A percentile compares a stretch with the other conserved stretches of the same genome.
Evolutionary conservation across 2,329 filamentous ascomycete species (phyloP).

Genomic region (Colletotrichum plurivorum): DNA sequence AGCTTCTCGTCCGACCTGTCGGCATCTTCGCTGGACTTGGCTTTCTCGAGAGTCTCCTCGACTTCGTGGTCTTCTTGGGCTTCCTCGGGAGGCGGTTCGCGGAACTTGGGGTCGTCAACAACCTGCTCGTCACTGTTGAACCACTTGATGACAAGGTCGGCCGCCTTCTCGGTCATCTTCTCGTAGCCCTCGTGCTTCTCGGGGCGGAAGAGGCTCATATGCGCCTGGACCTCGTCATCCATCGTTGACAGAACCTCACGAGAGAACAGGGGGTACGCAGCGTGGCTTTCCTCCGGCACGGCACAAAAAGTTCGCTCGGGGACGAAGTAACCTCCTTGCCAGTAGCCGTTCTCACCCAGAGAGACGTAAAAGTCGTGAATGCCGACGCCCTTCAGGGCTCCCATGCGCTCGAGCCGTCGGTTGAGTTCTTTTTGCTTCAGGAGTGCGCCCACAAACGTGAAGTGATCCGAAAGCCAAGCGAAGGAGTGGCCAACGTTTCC

Average conservation of each 20-base stretch:
- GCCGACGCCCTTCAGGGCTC: constrained; percentile 73
- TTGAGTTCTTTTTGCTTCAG: constrained; percentile 81
- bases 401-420: constrained; percentile 75
- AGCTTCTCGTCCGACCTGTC: constrained; percentile 42
- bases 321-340: constrained; percentile 71
- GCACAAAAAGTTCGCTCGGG: constrained; percentile 86
- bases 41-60: constrained; percentile 50
- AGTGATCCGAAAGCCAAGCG: constrained; percentile 84
- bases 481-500: constrained; percentile 77
- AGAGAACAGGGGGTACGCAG: constrained; percentile 59
- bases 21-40: constrained; percentile 44
- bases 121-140: constrained; percentile 61
- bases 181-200: constrained; percentile 75
- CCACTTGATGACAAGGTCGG: constrained; percentile 71
- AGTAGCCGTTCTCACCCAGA: constrained; percentile 79
- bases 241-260: constrained; percentile 74
- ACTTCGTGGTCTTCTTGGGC: constrained; percentile 47
- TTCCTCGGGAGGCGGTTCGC: constrained; percentile 55
- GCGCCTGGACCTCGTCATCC: constrained; percentile 80
- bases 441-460: constrained; percentile 87
- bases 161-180: constrained; percentile 71
- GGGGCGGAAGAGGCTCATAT: constrained; percentile 76
- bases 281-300: constrained; percentile 68
- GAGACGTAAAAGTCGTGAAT: constrained; percentile 84
- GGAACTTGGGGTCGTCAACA: constrained; percentile 62